phyloP scores from a whole-genome alignment of 129 eudicot species.

The Dittrichia graveolens region DNA sequence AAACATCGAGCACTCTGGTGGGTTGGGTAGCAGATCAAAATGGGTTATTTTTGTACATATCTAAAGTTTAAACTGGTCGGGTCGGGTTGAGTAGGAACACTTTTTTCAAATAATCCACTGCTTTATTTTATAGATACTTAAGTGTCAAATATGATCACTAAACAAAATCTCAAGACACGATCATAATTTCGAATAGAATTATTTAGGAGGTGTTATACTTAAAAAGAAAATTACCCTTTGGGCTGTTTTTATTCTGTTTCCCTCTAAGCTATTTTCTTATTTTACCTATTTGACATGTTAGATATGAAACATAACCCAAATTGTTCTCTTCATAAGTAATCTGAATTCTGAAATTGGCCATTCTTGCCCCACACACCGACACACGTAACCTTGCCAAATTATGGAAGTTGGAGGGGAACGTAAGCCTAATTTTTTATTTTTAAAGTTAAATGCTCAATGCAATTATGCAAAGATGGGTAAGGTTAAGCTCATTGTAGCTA shows the following conservation, averaged over 20 bases:
- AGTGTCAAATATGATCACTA: no score
- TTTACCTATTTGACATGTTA: not conserved
- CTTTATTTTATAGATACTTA: no score
- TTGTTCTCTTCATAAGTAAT: not conserved
- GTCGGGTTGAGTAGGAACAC: not conserved
- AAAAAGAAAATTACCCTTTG: not conserved
- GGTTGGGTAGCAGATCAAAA: not conserved
- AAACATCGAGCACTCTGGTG: not conserved
- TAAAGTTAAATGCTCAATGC: not conserved
- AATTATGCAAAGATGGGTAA: not conserved
- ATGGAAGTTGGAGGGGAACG: not conserved
- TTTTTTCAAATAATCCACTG: not conserved
- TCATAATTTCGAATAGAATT: no score
- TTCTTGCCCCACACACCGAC: not conserved
- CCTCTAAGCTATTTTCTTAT: not conserved
- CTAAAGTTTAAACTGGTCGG: not conserved
- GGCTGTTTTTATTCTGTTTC: not conserved
- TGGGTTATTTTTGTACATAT: not conserved
- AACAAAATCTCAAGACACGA: no score
- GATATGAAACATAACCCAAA: not conserved
- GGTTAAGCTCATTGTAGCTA: not conserved
- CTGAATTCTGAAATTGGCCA: not conserved
- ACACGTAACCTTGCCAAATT: not conserved
- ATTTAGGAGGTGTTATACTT: no score
- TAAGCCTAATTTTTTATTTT: not conserved